These are phyloP conservation scores for Phlyctochytrium arcticum DNA, from an alignment of 192 early-diverging fungal species.

Conservation along the genomic window DNA sequence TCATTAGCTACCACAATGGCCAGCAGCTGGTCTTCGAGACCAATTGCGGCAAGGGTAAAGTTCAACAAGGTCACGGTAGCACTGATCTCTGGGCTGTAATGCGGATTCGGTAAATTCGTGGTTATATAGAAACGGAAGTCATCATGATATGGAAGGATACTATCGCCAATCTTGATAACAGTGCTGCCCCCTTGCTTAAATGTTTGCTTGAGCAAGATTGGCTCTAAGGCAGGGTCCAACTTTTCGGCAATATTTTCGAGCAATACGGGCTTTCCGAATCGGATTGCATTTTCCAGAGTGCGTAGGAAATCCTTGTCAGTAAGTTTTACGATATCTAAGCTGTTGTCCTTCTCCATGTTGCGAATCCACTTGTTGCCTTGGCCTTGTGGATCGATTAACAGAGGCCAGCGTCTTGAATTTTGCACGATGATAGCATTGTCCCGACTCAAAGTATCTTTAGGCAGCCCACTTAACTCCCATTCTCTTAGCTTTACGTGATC, in stretches of 20 bases:
- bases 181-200: conserved; percentile 58
- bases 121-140: conserved; percentile 62
- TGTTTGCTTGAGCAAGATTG: conserved; percentile 52
- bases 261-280: conserved; percentile 58
- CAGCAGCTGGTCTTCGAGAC: conserved; percentile 56
- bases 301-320: conserved; percentile 58
- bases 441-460: conserved; percentile 52
- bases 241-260: conserved; percentile 56
- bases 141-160: conserved; percentile 60
- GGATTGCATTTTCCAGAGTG: conserved; percentile 57
- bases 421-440: conserved; percentile 62
- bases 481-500: conserved; percentile 57
- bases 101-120: conserved; percentile 58
- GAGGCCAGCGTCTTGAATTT: conserved; percentile 59
- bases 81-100: conserved; percentile 55
- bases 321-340: conserved; percentile 55
- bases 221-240: conserved; percentile 58
- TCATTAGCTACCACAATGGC: conserved; percentile 61
- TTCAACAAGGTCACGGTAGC: conserved; percentile 59
- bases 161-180: conserved; percentile 60
- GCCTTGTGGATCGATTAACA: conserved; percentile 62
- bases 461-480: conserved; percentile 55
- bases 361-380: conserved; percentile 66
- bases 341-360: conserved; percentile 62
- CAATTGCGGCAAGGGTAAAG: conserved; percentile 58